Conservation (phyloP, 2,329 filamentous ascomycete genomes). For the Pseudocercospora eumusae region DNA sequence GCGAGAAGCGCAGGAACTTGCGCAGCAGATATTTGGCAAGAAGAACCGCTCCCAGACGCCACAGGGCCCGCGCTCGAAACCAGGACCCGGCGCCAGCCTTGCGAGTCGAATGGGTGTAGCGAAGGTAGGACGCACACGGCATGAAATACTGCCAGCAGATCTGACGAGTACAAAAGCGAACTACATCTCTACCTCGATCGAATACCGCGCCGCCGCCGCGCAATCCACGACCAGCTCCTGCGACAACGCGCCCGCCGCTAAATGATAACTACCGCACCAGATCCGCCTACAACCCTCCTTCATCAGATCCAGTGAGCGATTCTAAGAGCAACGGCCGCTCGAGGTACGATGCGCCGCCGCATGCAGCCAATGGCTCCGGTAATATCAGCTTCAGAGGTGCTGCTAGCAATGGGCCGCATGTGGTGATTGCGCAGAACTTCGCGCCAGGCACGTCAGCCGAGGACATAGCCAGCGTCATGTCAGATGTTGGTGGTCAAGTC, state of each 20-base stretch:
- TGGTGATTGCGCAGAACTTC: slow-evolving; percentile 78
- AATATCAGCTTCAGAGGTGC: slow-evolving; percentile 71
- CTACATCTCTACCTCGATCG: slow-evolving; percentile 34
- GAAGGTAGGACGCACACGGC: slow-evolving; percentile 56
- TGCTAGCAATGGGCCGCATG: slow-evolving; percentile 62
- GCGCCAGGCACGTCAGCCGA: slow-evolving; percentile 77
- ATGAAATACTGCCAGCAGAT: neutral
- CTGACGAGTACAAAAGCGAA: slow-evolving; percentile 24
- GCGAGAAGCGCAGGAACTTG: slow-evolving; percentile 50
- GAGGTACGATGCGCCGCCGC: slow-evolving; percentile 35
- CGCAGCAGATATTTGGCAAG: slow-evolving; percentile 69
- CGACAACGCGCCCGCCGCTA: slow-evolving; percentile 21
- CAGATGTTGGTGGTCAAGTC: slow-evolving; percentile 62
- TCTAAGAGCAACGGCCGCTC: slow-evolving; percentile 33
- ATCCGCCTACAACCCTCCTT: slow-evolving; percentile 45
- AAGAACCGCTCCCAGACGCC: slow-evolving; percentile 59
- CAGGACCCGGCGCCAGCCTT: slow-evolving; percentile 55
- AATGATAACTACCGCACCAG: slow-evolving; percentile 43
- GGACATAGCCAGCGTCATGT: slow-evolving; percentile 79
- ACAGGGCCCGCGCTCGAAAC: slow-evolving; percentile 47
- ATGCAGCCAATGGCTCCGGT: slow-evolving; percentile 32
- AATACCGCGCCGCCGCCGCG: slow-evolving; percentile 27
- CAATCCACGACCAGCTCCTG: slow-evolving; percentile 25
- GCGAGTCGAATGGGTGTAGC: slow-evolving; percentile 72
- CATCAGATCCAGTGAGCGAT: slow-evolving; percentile 35